Base-by-base conservation (phyloP, 768 basidiomycete genomes). In the Leccinum obscurum region DNA sequence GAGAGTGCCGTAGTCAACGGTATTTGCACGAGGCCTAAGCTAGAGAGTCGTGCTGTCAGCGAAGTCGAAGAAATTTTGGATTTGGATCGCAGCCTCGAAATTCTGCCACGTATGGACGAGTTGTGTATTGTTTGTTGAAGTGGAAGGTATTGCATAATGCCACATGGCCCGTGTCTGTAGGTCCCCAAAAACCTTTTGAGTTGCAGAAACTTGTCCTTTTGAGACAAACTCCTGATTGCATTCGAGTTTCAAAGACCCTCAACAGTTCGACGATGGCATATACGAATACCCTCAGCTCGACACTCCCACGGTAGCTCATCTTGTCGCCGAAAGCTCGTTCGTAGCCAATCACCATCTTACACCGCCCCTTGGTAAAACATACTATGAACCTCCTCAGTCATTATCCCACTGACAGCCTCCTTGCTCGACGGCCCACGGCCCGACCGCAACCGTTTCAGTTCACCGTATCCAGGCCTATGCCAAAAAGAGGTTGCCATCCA, bases 81-180 rank as follows among this genome's bases (percentile, higher is more conserved):
- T 24, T 53, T 35, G 26, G 49, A 32, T 32, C 34, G 60, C 20
- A 37, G n/a, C 37, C 51, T 15, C 6, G 28, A n/a, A 4, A 15
- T 20, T n/a, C 24, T 26, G 24, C 50, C 50, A 30, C 50, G 28
- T 51, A 35, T 46, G 34, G 62, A 67, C 46, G 56, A 72, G 66
- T 67, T 62, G 51, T 58, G 66, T 35, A 0, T 56, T 66, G 58
- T 66, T 66, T 64, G 65, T 44, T 44, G 44, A 53, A 65, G 41
- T 28, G 3, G 24, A 49, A 20, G 54, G 52, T 24, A 37, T 52
- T 34, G 44, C 52, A 61, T 49, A 61, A 62, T 51, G 20, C 41
- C 11, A 11, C 34, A 13, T 34, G 34, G 34, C 34, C 34, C 34
- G 34, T 35, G 4, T 13, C 0, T 34, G 32, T 34, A 34, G 32